These are phyloP conservation scores for Aurantiochytrium sp. DNA, from an alignment of 108 stramenopile genomes.

Conservation along the genomic window DNA sequence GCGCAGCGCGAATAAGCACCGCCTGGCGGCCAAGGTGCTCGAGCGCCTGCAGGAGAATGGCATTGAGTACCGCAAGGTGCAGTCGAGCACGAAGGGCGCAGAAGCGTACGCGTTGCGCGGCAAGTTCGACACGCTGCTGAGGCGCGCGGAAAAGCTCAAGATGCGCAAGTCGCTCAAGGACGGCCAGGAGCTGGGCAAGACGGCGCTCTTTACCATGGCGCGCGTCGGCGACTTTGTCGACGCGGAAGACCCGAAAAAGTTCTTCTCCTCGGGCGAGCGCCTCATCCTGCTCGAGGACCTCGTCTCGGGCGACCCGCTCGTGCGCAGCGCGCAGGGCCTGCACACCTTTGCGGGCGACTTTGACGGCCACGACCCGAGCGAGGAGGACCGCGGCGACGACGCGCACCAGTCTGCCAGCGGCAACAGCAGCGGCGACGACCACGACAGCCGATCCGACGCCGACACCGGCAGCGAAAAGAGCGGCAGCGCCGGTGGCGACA, in stretches of 20 bases:
- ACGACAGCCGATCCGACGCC: not conserved
- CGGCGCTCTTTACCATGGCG: not conserved
- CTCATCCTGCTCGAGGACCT: not conserved
- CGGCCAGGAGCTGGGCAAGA: not conserved
- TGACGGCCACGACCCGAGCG: not conserved
- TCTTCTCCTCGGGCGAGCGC: not conserved
- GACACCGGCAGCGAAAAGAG: not conserved
- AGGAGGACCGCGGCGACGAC: no score
- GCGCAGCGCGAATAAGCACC: not conserved
- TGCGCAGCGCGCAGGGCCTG: not conserved
- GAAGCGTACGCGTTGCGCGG: not conserved
- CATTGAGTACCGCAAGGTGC: not conserved
- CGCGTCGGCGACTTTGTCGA: not conserved
- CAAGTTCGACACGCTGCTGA: not conserved
- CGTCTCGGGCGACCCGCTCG: not conserved
- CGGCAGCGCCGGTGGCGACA: not conserved
- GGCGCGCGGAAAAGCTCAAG: not conserved
- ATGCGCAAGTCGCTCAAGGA: not conserved
- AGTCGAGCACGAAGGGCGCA: not conserved
- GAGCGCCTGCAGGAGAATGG: constrained; percentile 1
- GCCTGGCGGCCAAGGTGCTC: not conserved
- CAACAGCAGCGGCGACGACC: not conserved
- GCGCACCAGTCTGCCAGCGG: no score
- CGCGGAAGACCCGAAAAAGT: not conserved
- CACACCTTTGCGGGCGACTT: not conserved